Percentiles rank a stretch among this genome's conserved stretches.
These are phyloP conservation scores for Thermoascus crustaceus DNA, from an alignment of 2,329 filamentous ascomycete genomes.

Conservation along the genomic window DNA sequence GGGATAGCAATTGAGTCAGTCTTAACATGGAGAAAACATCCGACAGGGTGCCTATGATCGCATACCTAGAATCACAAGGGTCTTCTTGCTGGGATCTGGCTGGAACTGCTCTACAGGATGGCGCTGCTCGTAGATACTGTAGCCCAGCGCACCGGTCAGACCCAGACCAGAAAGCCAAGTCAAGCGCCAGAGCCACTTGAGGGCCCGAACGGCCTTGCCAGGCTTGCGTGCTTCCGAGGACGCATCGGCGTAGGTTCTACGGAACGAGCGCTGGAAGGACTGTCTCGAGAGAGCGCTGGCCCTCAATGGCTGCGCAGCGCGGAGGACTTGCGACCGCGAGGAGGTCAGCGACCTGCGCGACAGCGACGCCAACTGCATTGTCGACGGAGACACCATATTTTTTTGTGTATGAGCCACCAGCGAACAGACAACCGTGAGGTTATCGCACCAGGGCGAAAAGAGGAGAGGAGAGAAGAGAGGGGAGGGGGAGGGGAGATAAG, in stretches of 20 bases:
- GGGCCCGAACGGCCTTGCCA: slow-evolving; percentile 57
- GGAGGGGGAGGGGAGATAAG: neutral
- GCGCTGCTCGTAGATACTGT: slow-evolving; percentile 73
- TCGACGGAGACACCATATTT: slow-evolving; percentile 23
- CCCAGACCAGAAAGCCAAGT: slow-evolving; percentile 68
- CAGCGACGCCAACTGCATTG: slow-evolving; percentile 27
- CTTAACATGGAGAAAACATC: slow-evolving; percentile 3
- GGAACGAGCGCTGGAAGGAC: slow-evolving; percentile 30
- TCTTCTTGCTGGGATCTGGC: slow-evolving; percentile 89
- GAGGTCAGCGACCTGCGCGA: slow-evolving; percentile 30
- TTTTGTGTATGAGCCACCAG: slow-evolving; percentile 26
- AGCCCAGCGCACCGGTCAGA: slow-evolving; percentile 62
- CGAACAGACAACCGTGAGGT: slow-evolving; percentile 26
- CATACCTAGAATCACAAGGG: slow-evolving; percentile 84
- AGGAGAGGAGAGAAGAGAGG: neutral
- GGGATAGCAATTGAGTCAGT: slow-evolving; percentile 16
- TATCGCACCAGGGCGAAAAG: neutral
- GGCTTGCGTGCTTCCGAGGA: slow-evolving; percentile 28
- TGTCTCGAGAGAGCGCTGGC: slow-evolving; percentile 15
- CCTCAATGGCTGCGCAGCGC: slow-evolving; percentile 20
- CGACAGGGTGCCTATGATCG: slow-evolving; percentile 7
- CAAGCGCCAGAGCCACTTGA: slow-evolving; percentile 77
- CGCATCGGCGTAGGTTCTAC: slow-evolving; percentile 46
- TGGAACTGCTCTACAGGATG: slow-evolving; percentile 71
- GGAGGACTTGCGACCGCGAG: slow-evolving; percentile 16